Base-by-base conservation (phyloP, 495 filamentous ascomycete genomes). In the Baudoinia panamericana region DNA sequence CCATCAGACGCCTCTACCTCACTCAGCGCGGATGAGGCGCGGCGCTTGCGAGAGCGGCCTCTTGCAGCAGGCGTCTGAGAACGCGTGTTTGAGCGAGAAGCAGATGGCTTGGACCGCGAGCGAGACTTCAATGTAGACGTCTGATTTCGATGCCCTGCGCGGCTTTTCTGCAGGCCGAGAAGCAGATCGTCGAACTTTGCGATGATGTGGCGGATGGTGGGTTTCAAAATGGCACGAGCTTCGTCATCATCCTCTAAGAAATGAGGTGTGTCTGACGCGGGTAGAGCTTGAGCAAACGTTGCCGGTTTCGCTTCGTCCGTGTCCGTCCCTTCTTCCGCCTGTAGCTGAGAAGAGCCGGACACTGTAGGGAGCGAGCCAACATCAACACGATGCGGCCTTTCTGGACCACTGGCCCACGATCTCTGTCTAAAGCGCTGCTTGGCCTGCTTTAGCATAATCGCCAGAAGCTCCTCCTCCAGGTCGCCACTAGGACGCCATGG, bases 381-480 rank as follows among this genome's bases (percentile, higher is more conserved):
- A 18, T 22, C 16, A 26, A 18, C 3, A 11, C 19, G 3, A 25
- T 8, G 12, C 2, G 28, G 24, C 9, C 19, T 7, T 11, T 15
- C 17, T 11, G 5, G 3, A 13, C 20, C 19, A 22, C 39, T 30
- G n/a, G 51, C 52, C 57, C 54, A 63, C 28, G 61, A 45, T 15
- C 45, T 34, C 22, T 22, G 39, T 19, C 51, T 35, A 39, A 81
- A 84, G 33, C 53, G 68, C 43, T 79, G 70, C 58, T 75, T 84
- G 4, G 78, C 80, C n/a, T 59, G 53, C 41, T 67, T 71, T 43
- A 80, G 48, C 32, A 84, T 68, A 5, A 61, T 41, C 0, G 75
- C 82, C 2, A 73, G 66, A 9, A 93, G 47, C 16, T 71, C 65
- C 25, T 87, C 80, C 52, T 82, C 73, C 34, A 92, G 47, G 8